phyloP scores from a whole-genome alignment of 306 rosid species.

The Rosa persica region DNA sequence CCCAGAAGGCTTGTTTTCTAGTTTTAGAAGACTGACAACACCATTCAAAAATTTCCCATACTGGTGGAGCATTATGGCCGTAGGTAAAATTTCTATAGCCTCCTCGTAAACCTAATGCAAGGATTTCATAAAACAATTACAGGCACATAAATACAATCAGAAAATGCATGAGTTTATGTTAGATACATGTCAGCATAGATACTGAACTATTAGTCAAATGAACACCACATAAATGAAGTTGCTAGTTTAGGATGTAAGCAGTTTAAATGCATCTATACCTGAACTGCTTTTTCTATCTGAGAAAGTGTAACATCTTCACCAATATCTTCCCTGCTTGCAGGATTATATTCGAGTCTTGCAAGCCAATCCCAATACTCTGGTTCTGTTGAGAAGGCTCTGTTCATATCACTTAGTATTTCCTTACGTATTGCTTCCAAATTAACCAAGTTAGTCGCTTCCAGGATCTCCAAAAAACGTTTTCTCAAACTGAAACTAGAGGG shows the following conservation, averaged over 20 bases:
- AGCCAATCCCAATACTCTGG: conserved; percentile 95
- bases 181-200: neutral
- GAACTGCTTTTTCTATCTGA: conserved; percentile 54
- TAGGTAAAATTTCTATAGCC: conserved; percentile 59
- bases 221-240: neutral
- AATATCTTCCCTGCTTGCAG: conserved; percentile 33
- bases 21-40: conserved; percentile 41
- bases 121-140: conserved; percentile 20
- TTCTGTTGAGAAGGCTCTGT: conserved; percentile 59
- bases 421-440: conserved; percentile 58
- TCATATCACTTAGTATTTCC: conserved; percentile 64
- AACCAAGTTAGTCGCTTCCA: conserved; percentile 71
- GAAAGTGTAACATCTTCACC: conserved; percentile 40
- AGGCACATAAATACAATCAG: conserved; percentile 2
- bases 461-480: conserved; percentile 69
- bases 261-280: conserved; percentile 45
- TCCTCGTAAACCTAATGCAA: conserved; percentile 75
- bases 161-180: conserved; percentile 3
- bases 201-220: neutral
- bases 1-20: conserved; percentile 32
- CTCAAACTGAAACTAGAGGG: conserved; percentile 74
- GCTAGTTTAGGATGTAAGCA: neutral
- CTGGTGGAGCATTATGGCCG: neutral
- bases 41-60: conserved; percentile 55
- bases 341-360: conserved; percentile 58